Conservation (phyloP, 2,329 filamentous ascomycete species). For the Periconia digitata region DNA sequence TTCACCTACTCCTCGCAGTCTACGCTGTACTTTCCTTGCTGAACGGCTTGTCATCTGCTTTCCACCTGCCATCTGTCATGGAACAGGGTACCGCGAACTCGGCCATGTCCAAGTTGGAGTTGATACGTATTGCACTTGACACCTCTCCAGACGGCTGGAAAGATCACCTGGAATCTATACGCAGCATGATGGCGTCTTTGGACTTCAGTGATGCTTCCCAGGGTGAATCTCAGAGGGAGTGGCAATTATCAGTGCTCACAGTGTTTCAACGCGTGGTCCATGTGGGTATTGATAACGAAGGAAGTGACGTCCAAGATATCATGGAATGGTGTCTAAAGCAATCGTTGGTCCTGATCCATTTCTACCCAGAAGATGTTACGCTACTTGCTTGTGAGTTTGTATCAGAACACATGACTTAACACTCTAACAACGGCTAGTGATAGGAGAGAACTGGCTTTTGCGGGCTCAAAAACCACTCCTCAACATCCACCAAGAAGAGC, state of each 20-base stretch:
- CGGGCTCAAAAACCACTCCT: slow-evolving; percentile 54
- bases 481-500: slow-evolving; percentile 51
- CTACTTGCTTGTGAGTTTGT: slow-evolving; percentile 45
- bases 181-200: slow-evolving; percentile 18
- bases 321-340: slow-evolving; percentile 54
- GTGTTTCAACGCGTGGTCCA: slow-evolving; percentile 55
- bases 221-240: slow-evolving; percentile 15
- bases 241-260: slow-evolving; percentile 37
- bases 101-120: slow-evolving; percentile 28
- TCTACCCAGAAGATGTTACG: slow-evolving; percentile 48
- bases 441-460: slow-evolving; percentile 55
- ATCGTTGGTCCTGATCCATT: slow-evolving; percentile 49
- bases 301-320: slow-evolving; percentile 47
- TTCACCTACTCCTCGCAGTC: neutral
- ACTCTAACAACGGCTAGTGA: slow-evolving; percentile 37
- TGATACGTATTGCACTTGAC: slow-evolving; percentile 38
- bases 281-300: slow-evolving; percentile 49
- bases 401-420: neutral
- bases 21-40: neutral
- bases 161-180: slow-evolving; percentile 23
- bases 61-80: slow-evolving; percentile 9
- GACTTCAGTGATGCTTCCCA: slow-evolving; percentile 20
- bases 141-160: slow-evolving; percentile 33
- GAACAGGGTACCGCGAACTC: slow-evolving; percentile 14
- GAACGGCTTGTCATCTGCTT: neutral